phyloP scores from a whole-genome alignment of 768 basidiomycete species.

The Leucosporidium creatinivorum region DNA sequence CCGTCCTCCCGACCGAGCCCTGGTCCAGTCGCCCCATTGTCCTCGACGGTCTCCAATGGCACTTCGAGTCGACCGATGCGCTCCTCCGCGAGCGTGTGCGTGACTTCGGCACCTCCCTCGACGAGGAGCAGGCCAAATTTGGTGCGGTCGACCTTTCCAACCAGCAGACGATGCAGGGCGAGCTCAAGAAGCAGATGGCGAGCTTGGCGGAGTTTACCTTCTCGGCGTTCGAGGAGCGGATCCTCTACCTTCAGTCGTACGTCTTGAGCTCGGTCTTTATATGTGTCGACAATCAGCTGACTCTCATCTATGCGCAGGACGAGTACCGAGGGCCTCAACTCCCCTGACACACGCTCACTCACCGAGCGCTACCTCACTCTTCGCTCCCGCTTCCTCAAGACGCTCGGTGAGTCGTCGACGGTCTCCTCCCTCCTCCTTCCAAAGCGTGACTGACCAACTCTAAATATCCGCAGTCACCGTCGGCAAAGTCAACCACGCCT shows the following conservation, averaged over 20 bases:
- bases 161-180: conserved; percentile 36
- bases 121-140: conserved; percentile 27
- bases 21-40: conserved; percentile 72
- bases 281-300: background rate
- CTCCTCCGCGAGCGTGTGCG: conserved; percentile 41
- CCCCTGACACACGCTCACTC: conserved; percentile 56
- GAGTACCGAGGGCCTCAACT: conserved; percentile 43
- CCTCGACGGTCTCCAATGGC: conserved; percentile 59
- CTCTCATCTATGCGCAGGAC: background rate
- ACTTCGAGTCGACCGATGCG: conserved; percentile 54
- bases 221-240: conserved; percentile 33
- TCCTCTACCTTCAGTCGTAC: conserved; percentile 24
- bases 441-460: conserved; percentile 6
- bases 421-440: background rate
- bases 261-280: conserved; percentile 1
- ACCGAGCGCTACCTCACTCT: conserved; percentile 61
- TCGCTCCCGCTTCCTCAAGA: conserved; percentile 68
- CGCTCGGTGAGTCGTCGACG: conserved; percentile 56
- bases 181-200: conserved; percentile 41
- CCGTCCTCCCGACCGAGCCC: conserved; percentile 49
- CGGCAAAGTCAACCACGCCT: conserved; percentile 63
- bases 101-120: conserved; percentile 40
- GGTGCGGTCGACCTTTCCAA: conserved; percentile 2
- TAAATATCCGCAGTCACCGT: conserved; percentile 50
- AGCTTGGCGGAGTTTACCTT: conserved; percentile 40